A percentile compares a stretch with the other conserved stretches of the same genome.
Evolutionary conservation across 306 rosid genomes (phyloP).

Genomic region (Ormosia semicastrata): DNA sequence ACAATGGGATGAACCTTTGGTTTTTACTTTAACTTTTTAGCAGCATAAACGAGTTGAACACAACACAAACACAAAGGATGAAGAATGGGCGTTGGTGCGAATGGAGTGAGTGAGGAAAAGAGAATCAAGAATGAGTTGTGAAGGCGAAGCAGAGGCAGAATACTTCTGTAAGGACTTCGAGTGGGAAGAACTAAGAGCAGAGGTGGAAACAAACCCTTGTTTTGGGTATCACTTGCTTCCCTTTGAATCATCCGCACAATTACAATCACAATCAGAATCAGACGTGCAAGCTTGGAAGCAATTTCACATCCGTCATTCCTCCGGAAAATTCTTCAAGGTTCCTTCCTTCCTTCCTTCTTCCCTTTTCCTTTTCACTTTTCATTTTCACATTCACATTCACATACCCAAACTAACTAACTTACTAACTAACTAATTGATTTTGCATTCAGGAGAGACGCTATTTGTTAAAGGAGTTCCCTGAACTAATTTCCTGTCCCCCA

Average conservation of each 20-base stretch:
- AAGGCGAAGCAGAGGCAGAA: slow-evolving; percentile 38
- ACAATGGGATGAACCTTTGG: no score
- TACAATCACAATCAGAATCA: background rate
- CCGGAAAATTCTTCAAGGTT: slow-evolving; percentile 96
- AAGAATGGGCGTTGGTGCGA: no score
- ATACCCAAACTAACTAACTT: no score
- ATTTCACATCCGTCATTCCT: slow-evolving; percentile 81
- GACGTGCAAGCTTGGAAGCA: slow-evolving; percentile 74
- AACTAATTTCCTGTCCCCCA: slow-evolving; percentile 50
- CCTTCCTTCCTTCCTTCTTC: background rate
- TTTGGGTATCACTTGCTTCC: slow-evolving; percentile 48
- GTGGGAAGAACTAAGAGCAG: slow-evolving; percentile 72
- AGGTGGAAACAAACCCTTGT: slow-evolving; percentile 57
- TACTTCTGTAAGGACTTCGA: slow-evolving; percentile 78
- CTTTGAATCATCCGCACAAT: background rate
- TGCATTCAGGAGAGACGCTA: slow-evolving; percentile 79
- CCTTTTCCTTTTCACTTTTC: background rate
- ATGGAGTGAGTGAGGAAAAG: no score
- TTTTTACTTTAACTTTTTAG: no score
- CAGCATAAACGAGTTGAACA: no score
- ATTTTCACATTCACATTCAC: background rate
- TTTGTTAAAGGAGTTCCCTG: slow-evolving; percentile 82
- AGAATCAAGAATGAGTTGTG: slow-evolving; percentile 25
- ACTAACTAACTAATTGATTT: background rate
- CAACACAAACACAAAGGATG: no score